Percentiles rank a stretch among this genome's conserved stretches.
Conservation (phyloP, 768 basidiomycete genomes). For the Pholiota molesta region DNA sequence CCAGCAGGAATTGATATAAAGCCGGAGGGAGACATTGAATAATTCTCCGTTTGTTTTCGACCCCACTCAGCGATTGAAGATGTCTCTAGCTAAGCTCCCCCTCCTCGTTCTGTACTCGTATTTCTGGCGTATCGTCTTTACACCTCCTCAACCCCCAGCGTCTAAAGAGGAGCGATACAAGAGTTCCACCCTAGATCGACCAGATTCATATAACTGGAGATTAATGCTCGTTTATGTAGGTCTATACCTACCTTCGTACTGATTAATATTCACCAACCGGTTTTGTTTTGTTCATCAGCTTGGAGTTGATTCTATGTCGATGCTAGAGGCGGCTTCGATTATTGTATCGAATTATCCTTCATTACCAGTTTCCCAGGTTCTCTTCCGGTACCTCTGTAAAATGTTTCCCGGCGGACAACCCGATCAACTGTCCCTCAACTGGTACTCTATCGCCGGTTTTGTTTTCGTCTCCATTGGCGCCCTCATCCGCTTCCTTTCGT, state of each 20-base stretch:
- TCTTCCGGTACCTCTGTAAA: neutral
- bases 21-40: too few relatives aligned
- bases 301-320: neutral
- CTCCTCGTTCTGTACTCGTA: neutral
- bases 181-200: neutral
- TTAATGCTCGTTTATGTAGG: neutral
- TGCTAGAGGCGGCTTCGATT: neutral
- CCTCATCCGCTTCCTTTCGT: neutral
- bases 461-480: neutral
- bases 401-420: neutral
- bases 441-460: neutral
- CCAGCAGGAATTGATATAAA: neutral
- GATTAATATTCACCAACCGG: neutral
- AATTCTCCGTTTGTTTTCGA: neutral
- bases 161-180: constrained; percentile 1
- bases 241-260: neutral
- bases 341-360: neutral
- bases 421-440: neutral
- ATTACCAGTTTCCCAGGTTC: neutral
- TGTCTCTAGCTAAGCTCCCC: neutral
- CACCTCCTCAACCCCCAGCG: neutral
- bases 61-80: neutral
- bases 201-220: neutral
- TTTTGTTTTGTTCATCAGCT: neutral
- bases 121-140: neutral